These are phyloP conservation scores for Picochlorum sp. DNA, from an alignment of 139 green algal genomes.

Conservation along the genomic window DNA sequence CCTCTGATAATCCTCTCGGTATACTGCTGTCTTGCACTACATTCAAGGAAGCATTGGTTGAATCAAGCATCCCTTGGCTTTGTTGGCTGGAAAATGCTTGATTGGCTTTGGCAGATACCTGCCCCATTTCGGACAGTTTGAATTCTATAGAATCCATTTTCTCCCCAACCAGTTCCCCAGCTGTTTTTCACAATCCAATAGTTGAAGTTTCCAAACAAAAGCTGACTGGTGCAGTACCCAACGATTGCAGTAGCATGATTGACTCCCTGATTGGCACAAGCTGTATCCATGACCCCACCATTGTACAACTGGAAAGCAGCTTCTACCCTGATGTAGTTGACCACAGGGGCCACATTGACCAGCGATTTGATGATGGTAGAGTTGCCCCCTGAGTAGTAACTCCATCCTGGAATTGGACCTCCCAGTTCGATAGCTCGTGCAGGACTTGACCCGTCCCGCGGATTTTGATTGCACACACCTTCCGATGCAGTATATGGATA, in stretches of 20 bases:
- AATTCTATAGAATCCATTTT: neutral
- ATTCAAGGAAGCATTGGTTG: too few species aligned
- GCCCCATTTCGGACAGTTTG: neutral
- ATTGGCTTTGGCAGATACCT: neutral
- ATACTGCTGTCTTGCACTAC: too few species aligned
- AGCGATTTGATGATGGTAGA: neutral
- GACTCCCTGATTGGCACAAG: neutral
- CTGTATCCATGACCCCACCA: neutral
- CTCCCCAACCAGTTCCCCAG: neutral
- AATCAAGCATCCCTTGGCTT: neutral
- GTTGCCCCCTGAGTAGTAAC: neutral
- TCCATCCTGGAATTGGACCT: neutral
- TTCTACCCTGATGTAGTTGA: slow-evolving; percentile 1
- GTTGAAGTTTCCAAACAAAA: slow-evolving; percentile 1
- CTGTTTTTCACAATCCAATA: slow-evolving; percentile 7
- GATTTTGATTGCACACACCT: neutral
- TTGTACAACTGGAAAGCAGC: neutral
- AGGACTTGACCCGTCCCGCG: neutral
- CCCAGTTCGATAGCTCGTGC: neutral
- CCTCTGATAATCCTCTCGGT: too few species aligned
- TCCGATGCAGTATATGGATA: neutral
- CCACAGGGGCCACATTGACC: neutral
- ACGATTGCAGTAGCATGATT: neutral
- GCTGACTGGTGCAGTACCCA: neutral
- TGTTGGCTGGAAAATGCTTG: slow-evolving; percentile 5